Base-by-base conservation (phyloP, 106 monocot species). In the Dioscorea zingiberensis region DNA sequence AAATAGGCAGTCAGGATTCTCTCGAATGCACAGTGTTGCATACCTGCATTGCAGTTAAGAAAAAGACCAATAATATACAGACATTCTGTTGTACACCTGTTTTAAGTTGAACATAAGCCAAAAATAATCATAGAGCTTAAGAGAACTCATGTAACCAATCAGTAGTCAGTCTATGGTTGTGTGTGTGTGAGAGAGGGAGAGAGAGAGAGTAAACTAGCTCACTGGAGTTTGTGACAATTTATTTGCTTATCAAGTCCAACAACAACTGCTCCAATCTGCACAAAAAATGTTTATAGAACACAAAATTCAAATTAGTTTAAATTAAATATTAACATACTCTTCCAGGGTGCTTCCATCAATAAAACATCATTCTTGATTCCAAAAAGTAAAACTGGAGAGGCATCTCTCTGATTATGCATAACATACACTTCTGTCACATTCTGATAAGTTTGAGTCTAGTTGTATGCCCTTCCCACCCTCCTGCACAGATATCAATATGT, bases 141-240 rank as follows among this genome's bases (percentile, higher is more conserved):
- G 38, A 8, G 38, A 6, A 38, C n/a, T 38, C 6, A 38, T 38
- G 38, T 6, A 6, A 1, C 6, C 1, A 38, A 38, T 6, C 38
- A 38, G 38, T 38, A n/a, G n/a, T n/a, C n/a, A n/a, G 38, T 6
- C 9, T 38, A 6, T 30, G 30, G 7, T 2, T 38, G 6, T 38
- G 38, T 38, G 38, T 38, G 38, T 38, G 38, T n/a, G n/a, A n/a
- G n/a, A n/a, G n/a, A n/a, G n/a, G n/a, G n/a, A n/a, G n/a, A n/a
- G n/a, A n/a, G n/a, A n/a, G n/a, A n/a, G n/a, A n/a, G n/a, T n/a
- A 1, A 38, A 38, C 1, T 38, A 38, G n/a, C 89, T 81, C 63
- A 93, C 93, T 89, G 89, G 55, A 93, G 85, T 62, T 93, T 93
- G 70, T 93, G 86, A 71, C 71, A 86, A 67, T 93, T 93, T 56